These are phyloP conservation scores for Xylaria sp. DNA, from an alignment of 2,329 filamentous ascomycete species.

Conservation along the genomic window DNA sequence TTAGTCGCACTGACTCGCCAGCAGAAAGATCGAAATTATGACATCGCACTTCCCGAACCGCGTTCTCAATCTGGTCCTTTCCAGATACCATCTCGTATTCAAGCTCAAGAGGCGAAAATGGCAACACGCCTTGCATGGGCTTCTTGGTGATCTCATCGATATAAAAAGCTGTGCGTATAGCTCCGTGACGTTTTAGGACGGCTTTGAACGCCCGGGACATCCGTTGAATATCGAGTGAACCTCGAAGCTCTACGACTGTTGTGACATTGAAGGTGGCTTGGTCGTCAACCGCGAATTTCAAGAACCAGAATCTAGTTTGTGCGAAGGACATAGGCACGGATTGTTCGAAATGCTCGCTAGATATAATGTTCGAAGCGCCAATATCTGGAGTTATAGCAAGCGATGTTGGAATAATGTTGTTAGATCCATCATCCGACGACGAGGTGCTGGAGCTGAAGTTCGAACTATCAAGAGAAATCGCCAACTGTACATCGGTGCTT, in stretches of 20 bases:
- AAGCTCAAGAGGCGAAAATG: neutral
- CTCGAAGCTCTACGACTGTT: neutral
- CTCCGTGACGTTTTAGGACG: no score
- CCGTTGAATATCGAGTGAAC: neutral
- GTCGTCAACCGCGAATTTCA: neutral
- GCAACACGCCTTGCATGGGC: constrained; percentile 7
- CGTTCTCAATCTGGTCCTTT: neutral
- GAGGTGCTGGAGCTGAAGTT: no score
- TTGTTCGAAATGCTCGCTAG: no score
- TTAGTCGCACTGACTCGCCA: neutral
- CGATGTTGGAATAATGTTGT: no score
- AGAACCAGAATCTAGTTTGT: constrained; percentile 14
- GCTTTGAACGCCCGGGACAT: no score
- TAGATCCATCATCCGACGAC: no score
- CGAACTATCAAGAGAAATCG: no score
- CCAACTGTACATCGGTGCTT: no score
- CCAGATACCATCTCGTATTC: neutral
- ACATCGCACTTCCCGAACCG: neutral
- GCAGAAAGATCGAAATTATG: neutral
- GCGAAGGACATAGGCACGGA: constrained; percentile 5
- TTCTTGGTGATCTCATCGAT: neutral
- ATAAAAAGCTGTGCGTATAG: constrained; percentile 6
- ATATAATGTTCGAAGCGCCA: no score
- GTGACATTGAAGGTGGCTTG: constrained; percentile 1
- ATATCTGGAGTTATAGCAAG: no score